Evolutionary conservation across 2,329 filamentous ascomycete genomes (phyloP), one percentile per base, ranked within the genome.

Genomic region (Microdochium bolleyi): DNA sequence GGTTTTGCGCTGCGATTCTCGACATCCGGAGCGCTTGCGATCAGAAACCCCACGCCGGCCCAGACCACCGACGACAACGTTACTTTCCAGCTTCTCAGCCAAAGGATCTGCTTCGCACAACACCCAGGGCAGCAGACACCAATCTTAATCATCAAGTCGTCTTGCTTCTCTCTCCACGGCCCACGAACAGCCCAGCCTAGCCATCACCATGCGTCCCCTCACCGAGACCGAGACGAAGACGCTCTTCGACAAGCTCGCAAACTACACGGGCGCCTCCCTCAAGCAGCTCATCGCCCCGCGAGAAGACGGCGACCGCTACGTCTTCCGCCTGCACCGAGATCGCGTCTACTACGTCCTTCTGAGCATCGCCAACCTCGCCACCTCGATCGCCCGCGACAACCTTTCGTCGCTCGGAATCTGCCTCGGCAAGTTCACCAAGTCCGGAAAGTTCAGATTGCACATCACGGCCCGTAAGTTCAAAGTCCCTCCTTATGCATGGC

Each of bases 351-450:
- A 97, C 65, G 88, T 96, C 44, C 85, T 88, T 56, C 84, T 95
- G 57, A 90, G 88, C 1, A 80, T 97, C 55, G 92, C 92, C 56
- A 97, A 97, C 70, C 76, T 97, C 38, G 92, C 94, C 30, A 95
- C 89, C 3, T 91, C 87, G 22, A 83, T 97, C 58, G 81, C 88
- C 37, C 85, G 91, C 61, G 86, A 89, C 60, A 87, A 86, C 66
- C 81, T 97, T 1, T 81, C 96, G 51, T 92, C 87, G 0, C 75
- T 96, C n/a, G 92, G 92, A 24, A 92, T 87, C 24, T 96, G 92
- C 67, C 73, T 97, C 13, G 83, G 91, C 64, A 96, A 96, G 69
- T 95, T 96, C 75, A 96, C 92, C 56, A 97, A 96, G 77, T 89
- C 91, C 3, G 90, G 91, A 57, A 96, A 97, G 71, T 97, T 99